These are phyloP conservation scores for Pestalotiopsis sp. DNA, from an alignment of 2,329 filamentous ascomycete species.

Conservation along the genomic window DNA sequence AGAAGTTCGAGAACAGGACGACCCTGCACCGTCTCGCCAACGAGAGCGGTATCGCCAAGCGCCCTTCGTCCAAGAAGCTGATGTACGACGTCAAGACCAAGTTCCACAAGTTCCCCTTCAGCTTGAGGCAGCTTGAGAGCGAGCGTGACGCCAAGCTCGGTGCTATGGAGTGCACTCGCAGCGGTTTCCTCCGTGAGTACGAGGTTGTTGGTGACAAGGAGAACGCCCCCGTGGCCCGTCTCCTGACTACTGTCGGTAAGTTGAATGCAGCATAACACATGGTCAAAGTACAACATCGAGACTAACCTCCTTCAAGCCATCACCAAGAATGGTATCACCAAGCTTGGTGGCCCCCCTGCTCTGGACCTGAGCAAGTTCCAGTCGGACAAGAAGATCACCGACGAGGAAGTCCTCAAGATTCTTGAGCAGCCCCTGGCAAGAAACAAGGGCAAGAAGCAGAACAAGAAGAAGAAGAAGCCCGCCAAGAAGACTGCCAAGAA, in stretches of 20 bases:
- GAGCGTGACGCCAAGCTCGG: slow-evolving; percentile 95
- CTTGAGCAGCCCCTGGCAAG: slow-evolving; percentile 85
- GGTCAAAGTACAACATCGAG: slow-evolving; percentile 10
- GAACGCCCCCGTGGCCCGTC: slow-evolving; percentile 77
- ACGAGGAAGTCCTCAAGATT: slow-evolving; percentile 94
- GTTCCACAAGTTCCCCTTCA: slow-evolving; percentile 98
- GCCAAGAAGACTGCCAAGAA: slow-evolving; percentile 54
- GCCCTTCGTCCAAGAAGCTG: slow-evolving; percentile 88
- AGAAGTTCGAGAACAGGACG: slow-evolving; percentile 82
- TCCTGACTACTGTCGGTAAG: slow-evolving; percentile 92
- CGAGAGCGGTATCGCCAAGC: slow-evolving; percentile 91
- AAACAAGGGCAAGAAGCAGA: slow-evolving; percentile 91
- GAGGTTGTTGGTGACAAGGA: slow-evolving; percentile 96
- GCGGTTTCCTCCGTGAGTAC: slow-evolving; percentile 91
- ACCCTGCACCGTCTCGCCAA: slow-evolving; percentile 93
- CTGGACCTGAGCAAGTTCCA: slow-evolving; percentile 82
- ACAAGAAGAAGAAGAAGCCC: slow-evolving; percentile 81
- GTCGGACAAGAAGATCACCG: slow-evolving; percentile 96
- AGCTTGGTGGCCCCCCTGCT: slow-evolving; percentile 75
- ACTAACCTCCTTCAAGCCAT: slow-evolving; percentile 64
- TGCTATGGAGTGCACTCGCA: slow-evolving; percentile 93
- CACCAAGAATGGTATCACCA: slow-evolving; percentile 95
- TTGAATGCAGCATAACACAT: slow-evolving; percentile 29
- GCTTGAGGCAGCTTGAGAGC: slow-evolving; percentile 92
- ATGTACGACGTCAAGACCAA: slow-evolving; percentile 96